Conservation (phyloP, 345 rosid species). For the Eutrema heterophyllum region DNA sequence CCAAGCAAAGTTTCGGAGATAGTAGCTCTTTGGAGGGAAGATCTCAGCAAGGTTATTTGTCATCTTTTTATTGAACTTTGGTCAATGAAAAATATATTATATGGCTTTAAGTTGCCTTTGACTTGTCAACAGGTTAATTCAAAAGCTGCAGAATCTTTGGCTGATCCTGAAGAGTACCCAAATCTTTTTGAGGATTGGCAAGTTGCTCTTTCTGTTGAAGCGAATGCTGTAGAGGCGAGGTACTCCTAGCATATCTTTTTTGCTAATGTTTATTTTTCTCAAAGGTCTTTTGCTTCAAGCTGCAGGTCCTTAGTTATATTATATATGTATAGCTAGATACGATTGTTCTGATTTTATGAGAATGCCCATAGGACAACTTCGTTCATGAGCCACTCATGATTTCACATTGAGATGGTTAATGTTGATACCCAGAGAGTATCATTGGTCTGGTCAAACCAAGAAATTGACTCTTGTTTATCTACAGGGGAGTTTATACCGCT, state of each 20-base stretch:
- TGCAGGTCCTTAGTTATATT: constrained; percentile 22
- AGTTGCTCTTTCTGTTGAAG: constrained; percentile 82
- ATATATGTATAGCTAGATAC: background rate
- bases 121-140: constrained; percentile 68
- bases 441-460: background rate
- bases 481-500: constrained; percentile 58
- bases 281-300: constrained; percentile 27
- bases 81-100: background rate
- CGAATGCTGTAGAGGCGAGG: constrained; percentile 73
- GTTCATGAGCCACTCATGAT: background rate
- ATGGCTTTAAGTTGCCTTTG: background rate
- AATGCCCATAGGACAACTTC: background rate
- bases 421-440: constrained; percentile 4
- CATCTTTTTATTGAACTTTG: background rate
- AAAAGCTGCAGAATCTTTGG: constrained; percentile 97
- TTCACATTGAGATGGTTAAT: background rate
- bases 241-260: constrained; percentile 63
- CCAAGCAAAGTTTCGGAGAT: constrained; percentile 99
- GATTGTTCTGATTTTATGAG: background rate
- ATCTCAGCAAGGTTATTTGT: constrained; percentile 67
- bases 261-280: constrained; percentile 57
- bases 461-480: constrained; percentile 8
- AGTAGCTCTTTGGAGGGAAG: constrained; percentile 91
- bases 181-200: constrained; percentile 99
- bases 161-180: constrained; percentile 96